Percentiles rank a stretch among this genome's conserved stretches.
These are phyloP conservation scores for Lizanozyma gosingica DNA, from an alignment of 1,139 yeast genomes.

Conservation along the genomic window DNA sequence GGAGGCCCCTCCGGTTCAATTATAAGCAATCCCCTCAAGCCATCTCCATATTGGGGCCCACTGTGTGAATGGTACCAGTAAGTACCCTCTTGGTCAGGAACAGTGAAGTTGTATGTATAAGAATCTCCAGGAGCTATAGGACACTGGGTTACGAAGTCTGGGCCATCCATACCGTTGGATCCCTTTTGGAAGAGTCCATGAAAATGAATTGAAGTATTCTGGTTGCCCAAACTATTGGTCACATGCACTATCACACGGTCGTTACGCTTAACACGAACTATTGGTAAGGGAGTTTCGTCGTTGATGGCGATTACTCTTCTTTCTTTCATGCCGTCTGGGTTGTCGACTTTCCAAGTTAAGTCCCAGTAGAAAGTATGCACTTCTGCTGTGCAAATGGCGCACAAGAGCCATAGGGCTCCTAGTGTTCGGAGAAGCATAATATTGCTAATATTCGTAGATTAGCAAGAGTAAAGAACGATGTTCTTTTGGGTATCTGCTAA, in stretches of 20 bases:
- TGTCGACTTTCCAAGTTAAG: constrained; percentile 46
- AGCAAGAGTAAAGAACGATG: too few relatives aligned
- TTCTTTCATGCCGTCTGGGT: constrained; percentile 52
- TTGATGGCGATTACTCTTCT: constrained; percentile 58
- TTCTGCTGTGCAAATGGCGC: constrained; percentile 17
- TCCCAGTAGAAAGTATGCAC: constrained; percentile 47
- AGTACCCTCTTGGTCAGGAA: constrained; percentile 59
- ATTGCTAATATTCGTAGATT: too few relatives aligned
- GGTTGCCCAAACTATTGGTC: constrained; percentile 45
- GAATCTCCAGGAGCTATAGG: constrained; percentile 64
- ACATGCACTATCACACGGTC: constrained; percentile 53
- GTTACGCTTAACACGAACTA: constrained; percentile 51
- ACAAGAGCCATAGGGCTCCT: not conserved
- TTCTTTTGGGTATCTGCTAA: too few relatives aligned
- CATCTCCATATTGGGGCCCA: constrained; percentile 70
- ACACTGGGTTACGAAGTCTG: constrained; percentile 69
- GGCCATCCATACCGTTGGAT: constrained; percentile 64
- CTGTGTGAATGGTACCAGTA: constrained; percentile 84
- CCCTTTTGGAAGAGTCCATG: constrained; percentile 67
- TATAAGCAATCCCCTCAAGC: constrained; percentile 63
- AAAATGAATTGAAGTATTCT: constrained; percentile 61
- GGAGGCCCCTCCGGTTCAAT: constrained; percentile 49
- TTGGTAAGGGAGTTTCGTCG: constrained; percentile 68
- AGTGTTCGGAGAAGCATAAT: too few relatives aligned
- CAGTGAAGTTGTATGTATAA: constrained; percentile 56